Base-by-base conservation (phyloP, 2,329 filamentous ascomycete species). In the Venturia oleaginea region DNA sequence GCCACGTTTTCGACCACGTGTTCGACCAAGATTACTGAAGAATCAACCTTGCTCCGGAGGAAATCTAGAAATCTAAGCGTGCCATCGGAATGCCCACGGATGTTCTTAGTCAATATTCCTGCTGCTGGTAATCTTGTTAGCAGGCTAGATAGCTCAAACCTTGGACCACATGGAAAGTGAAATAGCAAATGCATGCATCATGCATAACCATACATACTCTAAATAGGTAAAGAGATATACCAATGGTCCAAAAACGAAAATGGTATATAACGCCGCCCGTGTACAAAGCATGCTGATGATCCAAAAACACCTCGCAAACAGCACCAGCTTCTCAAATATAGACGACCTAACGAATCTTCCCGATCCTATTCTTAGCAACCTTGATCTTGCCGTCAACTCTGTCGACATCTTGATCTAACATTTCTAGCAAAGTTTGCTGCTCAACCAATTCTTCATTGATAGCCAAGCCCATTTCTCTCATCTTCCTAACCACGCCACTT, bases 301-400 rank as follows among this genome's bases (percentile, higher is more conserved):
- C 13, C 27, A 30, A n/a, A 17, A 57, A 30, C 8, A 15, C 27
- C 4, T 13, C 51, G 17, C 17, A 22, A n/a, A 22, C 22, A 51
- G 11, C 7, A 27, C 10, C 22, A 15, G 46, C 46, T 13, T 24
- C 15, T 57, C 10, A 4, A 32, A 54, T 4, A 32, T 55, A 2
- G 6, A 34, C 19, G 8, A 2, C n/a, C 59, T 66, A 76, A 15
- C 70, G 71, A 61, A 92, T 85, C 78, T 87, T 89, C 72, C 80
- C 83, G 65, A 87, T 83, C 65, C 89, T 82, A 70, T 86, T 86
- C 78, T 89, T 91, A n/a, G 86, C 89, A 66, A 92, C 84, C 67
- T 82, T 80, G 65, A 92, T 76, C 81, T 93, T 93, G 66, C 81
- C 81, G 54, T 82, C 80, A 19, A 91, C 79, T 22, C 65, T 19